Conservation (phyloP, 1,284 basidiomycete genomes). For the Cryptococcus sp. region DNA sequence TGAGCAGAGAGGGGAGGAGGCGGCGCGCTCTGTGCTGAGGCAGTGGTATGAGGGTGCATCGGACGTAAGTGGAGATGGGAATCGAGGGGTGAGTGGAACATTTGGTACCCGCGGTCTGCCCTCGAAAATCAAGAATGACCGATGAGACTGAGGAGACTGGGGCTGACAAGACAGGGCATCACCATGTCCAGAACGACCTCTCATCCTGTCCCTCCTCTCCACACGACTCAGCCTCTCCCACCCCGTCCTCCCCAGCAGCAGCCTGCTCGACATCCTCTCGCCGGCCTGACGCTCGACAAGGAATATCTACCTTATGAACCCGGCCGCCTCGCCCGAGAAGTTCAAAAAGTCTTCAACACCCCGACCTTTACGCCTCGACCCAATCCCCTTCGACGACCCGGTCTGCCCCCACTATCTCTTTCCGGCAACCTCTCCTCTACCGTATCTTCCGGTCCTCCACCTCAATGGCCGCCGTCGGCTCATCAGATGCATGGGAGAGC, state of each 20-base stretch:
- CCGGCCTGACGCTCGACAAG: slow-evolving; percentile 4
- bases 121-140: no score
- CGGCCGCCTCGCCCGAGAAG: not conserved
- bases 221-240: not conserved
- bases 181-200: no score
- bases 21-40: no score
- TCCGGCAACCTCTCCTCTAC: not conserved
- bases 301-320: slow-evolving; percentile 2
- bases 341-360: not conserved
- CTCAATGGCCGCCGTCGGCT: slow-evolving; percentile 1
- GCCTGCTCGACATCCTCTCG: slow-evolving; percentile 1
- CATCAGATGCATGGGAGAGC: not conserved
- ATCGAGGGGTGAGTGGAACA: no score
- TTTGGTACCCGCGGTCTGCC: no score
- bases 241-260: not conserved
- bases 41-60: no score
- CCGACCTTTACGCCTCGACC: not conserved
- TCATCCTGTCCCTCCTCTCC: not conserved
- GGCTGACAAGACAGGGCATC: no score
- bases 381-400: not conserved
- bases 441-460: not conserved
- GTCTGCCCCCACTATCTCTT: not conserved
- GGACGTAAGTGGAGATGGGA: no score
- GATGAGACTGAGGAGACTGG: no score
- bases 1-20: no score